These are phyloP conservation scores for Candida vartiovaarae DNA, from an alignment of 805 yeast species.

Conservation along the genomic window DNA sequence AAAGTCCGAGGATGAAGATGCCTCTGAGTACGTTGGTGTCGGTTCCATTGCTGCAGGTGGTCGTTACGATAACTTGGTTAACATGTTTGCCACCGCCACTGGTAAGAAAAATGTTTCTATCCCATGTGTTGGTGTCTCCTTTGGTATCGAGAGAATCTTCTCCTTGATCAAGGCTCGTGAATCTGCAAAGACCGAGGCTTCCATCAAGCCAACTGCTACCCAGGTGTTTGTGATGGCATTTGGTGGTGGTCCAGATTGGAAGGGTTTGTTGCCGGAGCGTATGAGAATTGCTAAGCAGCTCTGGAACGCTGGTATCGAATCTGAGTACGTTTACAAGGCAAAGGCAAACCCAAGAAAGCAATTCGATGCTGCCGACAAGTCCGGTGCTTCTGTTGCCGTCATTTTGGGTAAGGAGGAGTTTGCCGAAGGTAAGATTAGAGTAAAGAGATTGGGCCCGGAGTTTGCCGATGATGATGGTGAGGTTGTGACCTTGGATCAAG, in stretches of 20 bases:
- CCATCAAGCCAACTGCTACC: slow-evolving; percentile 77
- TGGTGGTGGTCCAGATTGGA: slow-evolving; percentile 97
- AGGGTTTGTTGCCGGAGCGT: slow-evolving; percentile 86
- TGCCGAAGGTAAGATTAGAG: slow-evolving; percentile 67
- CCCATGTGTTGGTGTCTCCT: slow-evolving; percentile 96
- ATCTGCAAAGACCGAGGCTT: slow-evolving; percentile 40
- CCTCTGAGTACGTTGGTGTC: slow-evolving; percentile 94
- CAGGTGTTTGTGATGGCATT: slow-evolving; percentile 96
- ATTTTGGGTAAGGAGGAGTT: slow-evolving; percentile 94
- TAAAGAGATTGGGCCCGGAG: slow-evolving; percentile 85
- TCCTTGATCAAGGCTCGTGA: slow-evolving; percentile 79
- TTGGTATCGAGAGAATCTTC: slow-evolving; percentile 93
- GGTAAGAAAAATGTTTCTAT: slow-evolving; percentile 74
- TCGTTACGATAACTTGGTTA: slow-evolving; percentile 92
- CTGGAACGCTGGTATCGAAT: slow-evolving; percentile 85
- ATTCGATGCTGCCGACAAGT: slow-evolving; percentile 94
- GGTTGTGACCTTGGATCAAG: slow-evolving; percentile 53
- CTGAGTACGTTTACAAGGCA: slow-evolving; percentile 87
- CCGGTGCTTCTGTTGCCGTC: slow-evolving; percentile 86
- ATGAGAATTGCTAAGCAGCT: slow-evolving; percentile 76
- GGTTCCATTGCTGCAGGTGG: slow-evolving; percentile 99
- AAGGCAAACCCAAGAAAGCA: slow-evolving; percentile 95
- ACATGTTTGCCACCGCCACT: slow-evolving; percentile 84
- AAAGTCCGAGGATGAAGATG: slow-evolving; percentile 67
- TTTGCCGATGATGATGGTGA: slow-evolving; percentile 85